Percentiles rank a stretch among this genome's conserved stretches.
phyloP scores from a whole-genome alignment of 306 rosid genomes.

The Cicer yamashitae region DNA sequence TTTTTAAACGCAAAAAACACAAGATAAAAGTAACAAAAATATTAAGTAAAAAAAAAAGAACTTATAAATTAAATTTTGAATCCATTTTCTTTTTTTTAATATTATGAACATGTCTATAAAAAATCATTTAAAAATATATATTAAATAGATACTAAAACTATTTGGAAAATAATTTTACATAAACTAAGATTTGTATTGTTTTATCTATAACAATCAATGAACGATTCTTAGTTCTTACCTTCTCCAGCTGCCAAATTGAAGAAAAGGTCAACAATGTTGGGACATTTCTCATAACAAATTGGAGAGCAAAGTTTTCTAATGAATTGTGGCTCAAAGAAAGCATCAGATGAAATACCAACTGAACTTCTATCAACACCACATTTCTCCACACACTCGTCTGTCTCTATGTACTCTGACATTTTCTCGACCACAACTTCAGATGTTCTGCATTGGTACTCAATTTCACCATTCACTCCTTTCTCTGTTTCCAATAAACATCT shows the following conservation, averaged over 20 bases:
- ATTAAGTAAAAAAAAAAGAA: no score
- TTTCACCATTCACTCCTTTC: conserved; percentile 52
- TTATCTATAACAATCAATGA: neutral
- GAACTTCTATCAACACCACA: conserved; percentile 79
- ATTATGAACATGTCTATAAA: no score
- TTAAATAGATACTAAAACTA: no score
- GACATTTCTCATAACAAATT: conserved; percentile 68
- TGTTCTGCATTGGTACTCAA: conserved; percentile 70
- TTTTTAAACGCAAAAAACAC: no score
- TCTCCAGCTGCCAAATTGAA: conserved; percentile 82
- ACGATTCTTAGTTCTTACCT: conserved; percentile 50
- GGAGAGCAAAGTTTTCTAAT: conserved; percentile 73
- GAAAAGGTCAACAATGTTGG: conserved; percentile 78
- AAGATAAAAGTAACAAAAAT: no score
- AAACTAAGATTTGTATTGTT: no score
- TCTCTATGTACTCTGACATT: conserved; percentile 70
- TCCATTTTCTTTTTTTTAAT: no score
- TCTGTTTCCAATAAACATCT: conserved; percentile 76
- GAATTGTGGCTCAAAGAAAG: conserved; percentile 79
- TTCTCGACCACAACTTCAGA: conserved; percentile 79
- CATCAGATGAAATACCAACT: conserved; percentile 83
- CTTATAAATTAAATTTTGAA: no score
- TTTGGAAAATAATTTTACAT: no score
- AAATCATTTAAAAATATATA: no score
- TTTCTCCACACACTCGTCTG: conserved; percentile 64